Evolutionary conservation across 2,329 filamentous ascomycete species (phyloP).

Genomic region (Metarhizium album): DNA sequence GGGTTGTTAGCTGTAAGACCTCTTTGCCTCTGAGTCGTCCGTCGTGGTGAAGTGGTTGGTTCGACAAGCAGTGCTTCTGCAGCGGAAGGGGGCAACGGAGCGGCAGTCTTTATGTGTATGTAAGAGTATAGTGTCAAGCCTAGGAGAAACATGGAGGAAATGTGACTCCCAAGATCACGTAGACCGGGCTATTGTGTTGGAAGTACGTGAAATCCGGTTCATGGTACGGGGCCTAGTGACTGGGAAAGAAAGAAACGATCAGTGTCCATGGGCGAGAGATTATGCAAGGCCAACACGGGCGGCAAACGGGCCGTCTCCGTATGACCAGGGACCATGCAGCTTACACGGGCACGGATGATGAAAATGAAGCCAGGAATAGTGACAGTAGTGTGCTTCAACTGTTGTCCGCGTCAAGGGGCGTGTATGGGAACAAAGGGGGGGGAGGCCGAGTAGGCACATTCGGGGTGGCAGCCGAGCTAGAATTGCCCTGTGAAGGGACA

Average conservation of each 20-base stretch:
- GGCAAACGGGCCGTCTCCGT: slow-evolving; percentile 1
- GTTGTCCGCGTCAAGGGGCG: background rate
- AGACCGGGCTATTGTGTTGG: slow-evolving; percentile 11
- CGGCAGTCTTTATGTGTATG: slow-evolving; percentile 4
- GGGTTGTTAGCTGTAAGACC: slow-evolving; percentile 1
- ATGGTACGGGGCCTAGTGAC: background rate
- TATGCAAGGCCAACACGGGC: slow-evolving; percentile 1
- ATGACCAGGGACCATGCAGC: slow-evolving; percentile 9
- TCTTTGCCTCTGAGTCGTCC: slow-evolving; percentile 1
- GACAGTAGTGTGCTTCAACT: background rate
- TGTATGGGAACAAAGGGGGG: slow-evolving; percentile 1
- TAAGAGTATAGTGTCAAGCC: slow-evolving; percentile 1
- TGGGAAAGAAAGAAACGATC: background rate
- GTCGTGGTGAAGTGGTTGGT: background rate
- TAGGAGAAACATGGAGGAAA: slow-evolving; percentile 12
- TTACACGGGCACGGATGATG: slow-evolving; percentile 8
- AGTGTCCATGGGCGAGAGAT: background rate
- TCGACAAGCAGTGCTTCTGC: background rate
- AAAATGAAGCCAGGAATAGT: background rate
- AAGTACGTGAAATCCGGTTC: slow-evolving; percentile 20
- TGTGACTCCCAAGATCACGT: slow-evolving; percentile 17
- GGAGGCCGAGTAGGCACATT: slow-evolving; percentile 4
- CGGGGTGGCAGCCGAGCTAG: background rate
- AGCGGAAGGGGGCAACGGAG: background rate
- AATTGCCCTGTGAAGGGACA: background rate